Conservation (phyloP, 2,329 filamentous ascomycete species). For the Trichoderma harzianum region DNA sequence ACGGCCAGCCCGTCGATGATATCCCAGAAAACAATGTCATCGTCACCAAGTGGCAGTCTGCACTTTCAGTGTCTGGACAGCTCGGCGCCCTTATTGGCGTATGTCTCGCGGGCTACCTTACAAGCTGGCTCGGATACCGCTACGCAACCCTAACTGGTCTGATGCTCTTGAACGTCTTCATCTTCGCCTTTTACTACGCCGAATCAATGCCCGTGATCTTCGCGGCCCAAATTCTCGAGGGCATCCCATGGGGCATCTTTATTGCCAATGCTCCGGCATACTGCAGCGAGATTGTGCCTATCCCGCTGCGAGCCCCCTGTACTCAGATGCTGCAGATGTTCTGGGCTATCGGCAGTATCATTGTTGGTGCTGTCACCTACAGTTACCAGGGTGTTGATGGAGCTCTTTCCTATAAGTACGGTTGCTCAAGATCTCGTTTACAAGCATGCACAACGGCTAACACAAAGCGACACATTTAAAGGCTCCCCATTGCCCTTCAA, state of each 20-base stretch:
- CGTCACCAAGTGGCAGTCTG: not conserved
- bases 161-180: not conserved
- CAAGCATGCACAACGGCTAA: not conserved
- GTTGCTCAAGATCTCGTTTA: not conserved
- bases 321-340: constrained; percentile 2
- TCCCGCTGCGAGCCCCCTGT: not conserved
- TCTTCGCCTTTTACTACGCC: constrained; percentile 1
- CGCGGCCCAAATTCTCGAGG: not conserved
- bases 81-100: constrained; percentile 4
- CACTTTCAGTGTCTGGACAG: constrained; percentile 1
- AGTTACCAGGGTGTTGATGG: not conserved
- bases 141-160: not conserved
- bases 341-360: not conserved
- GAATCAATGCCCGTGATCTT: not conserved
- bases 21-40: not conserved
- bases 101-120: not conserved
- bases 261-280: constrained; percentile 1
- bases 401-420: not conserved
- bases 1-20: not conserved
- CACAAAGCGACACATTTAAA: not conserved
- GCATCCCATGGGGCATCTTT: constrained; percentile 1
- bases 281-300: not conserved
- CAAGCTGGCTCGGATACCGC: not conserved
- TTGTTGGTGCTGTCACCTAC: not conserved
- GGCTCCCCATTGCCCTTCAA: not conserved